Percentiles rank a stretch among this genome's conserved stretches.
Evolutionary conservation across 768 basidiomycete genomes (phyloP).

Genomic region (Gymnopilus junonius): DNA sequence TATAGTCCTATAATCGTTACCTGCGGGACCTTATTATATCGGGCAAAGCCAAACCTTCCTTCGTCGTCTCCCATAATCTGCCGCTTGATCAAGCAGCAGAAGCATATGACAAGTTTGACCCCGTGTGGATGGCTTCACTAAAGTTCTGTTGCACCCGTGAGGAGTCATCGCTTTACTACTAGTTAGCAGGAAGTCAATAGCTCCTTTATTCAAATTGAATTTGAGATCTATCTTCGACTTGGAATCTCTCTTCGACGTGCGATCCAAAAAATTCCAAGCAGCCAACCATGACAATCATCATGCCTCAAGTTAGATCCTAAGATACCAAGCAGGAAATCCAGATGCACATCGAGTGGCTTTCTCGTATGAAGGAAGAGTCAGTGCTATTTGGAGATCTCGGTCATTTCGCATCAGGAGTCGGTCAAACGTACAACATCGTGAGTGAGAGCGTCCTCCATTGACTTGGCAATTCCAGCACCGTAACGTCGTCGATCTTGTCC

Average conservation of each 20-base stretch:
- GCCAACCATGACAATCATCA: too few relatives aligned
- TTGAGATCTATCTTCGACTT: too few relatives aligned
- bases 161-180: not conserved
- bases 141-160: constrained; percentile 55
- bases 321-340: too few relatives aligned
- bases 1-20: constrained; percentile 55
- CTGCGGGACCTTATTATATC: constrained; percentile 58
- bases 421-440: not conserved
- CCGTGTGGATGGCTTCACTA: constrained; percentile 56
- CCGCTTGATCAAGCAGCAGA: constrained; percentile 49
- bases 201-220: not conserved
- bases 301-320: too few relatives aligned
- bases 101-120: constrained; percentile 60
- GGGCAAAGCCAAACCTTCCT: constrained; percentile 56
- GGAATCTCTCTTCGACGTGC: not conserved
- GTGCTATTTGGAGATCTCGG: not conserved
- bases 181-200: not conserved
- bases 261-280: too few relatives aligned
- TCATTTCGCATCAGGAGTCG: not conserved
- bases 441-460: not conserved
- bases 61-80: constrained; percentile 59
- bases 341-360: too few relatives aligned
- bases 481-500: not conserved
- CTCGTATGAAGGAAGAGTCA: not conserved
- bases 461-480: not conserved